phyloP scores from a whole-genome alignment of 768 basidiomycete genomes.

The Amanita brunnescens region DNA sequence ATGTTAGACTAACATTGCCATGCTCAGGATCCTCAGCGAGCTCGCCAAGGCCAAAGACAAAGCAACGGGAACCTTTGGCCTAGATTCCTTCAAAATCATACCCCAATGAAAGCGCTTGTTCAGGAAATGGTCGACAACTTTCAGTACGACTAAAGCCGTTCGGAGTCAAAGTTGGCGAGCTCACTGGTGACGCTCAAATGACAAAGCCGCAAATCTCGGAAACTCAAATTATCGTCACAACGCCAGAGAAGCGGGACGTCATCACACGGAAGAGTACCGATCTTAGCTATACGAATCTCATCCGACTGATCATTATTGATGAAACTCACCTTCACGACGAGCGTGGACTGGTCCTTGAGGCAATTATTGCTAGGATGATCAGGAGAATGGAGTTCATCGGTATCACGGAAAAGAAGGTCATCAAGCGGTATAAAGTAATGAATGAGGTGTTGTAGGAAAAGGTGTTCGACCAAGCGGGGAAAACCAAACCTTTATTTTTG shows the following conservation, averaged over 20 bases:
- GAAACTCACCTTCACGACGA: constrained; percentile 98
- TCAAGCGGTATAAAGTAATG: constrained; percentile 96
- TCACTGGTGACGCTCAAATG: constrained; percentile 96
- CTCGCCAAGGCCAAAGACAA: constrained; percentile 83
- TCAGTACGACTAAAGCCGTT: constrained; percentile 55
- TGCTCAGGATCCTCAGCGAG: constrained; percentile 90
- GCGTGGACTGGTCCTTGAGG: constrained; percentile 93
- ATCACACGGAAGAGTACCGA: constrained; percentile 98
- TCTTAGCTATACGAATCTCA: constrained; percentile 93
- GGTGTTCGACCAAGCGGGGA: constrained; percentile 80
- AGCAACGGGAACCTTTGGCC: constrained; percentile 71
- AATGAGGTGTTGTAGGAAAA: constrained; percentile 99
- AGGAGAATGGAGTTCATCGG: constrained; percentile 95
- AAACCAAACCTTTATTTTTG: constrained; percentile 95
- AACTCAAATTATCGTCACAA: constrained; percentile 97
- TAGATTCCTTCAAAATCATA: constrained; percentile 94
- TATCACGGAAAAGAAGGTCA: constrained; percentile 98
- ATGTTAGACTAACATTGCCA: constrained; percentile 92
- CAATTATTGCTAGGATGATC: too few species aligned
- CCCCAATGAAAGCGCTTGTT: constrained; percentile 98
- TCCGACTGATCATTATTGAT: constrained; percentile 93
- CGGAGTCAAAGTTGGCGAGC: too few species aligned
- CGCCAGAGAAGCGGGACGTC: constrained; percentile 99
- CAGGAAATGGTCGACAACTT: constrained; percentile 99
- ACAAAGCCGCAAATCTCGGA: constrained; percentile 96